Base-by-base conservation (phyloP, 495 filamentous ascomycete genomes). In the Cairneyella variabilis region DNA sequence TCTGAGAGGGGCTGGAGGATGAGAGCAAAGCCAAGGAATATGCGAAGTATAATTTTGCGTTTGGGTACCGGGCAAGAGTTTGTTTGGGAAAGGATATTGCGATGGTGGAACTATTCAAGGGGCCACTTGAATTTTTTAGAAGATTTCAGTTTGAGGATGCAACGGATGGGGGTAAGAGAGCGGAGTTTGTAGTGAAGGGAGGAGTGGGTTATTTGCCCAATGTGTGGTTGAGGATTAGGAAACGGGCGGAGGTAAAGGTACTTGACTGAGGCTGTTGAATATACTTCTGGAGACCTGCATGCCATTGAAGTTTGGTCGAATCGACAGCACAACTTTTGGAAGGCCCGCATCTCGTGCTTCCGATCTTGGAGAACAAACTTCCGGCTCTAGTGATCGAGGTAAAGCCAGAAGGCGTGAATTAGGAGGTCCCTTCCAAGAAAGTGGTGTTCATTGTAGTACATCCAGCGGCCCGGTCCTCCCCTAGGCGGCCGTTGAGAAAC, bases 11-110 rank as follows among this genome's bases (percentile, higher is more conserved):
- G 72, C 34, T 76, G 2, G 70, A 73, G 26, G 54, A 46, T 38
- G 63, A 68, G 12, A 71, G 75, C 53, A 64, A 63, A 41, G 68
- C 66, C n/a, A 71, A 69, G 55, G 47, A 69, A 57, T 76, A 71
- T 37, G 77, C 76, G 57, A 79, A 76, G 60, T 73, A 76, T 46
- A 73, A 73, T 36, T 63, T 82, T 53, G 69, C 64, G 1, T 83
- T 83, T 65, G 78, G 78, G 22, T 75, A 75, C 62, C 79, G 79
- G 1, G 60, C 76, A 11, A 65, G 77, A 38, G 68, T 72, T 10
- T 84, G 81, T 58, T 51, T 83, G 43, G 80, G 80, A 0, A 72
- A 64, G 54, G 70, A 74, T 56, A 73, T 84, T 60, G 79, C 79
- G 3, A 66, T 77, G 62, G 75, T 78, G 68, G 78, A 84, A 65